Evolutionary conservation across 1,284 basidiomycete species (phyloP), one percentile per base, ranked within the genome.

Genomic region (Puccinia hordei): DNA sequence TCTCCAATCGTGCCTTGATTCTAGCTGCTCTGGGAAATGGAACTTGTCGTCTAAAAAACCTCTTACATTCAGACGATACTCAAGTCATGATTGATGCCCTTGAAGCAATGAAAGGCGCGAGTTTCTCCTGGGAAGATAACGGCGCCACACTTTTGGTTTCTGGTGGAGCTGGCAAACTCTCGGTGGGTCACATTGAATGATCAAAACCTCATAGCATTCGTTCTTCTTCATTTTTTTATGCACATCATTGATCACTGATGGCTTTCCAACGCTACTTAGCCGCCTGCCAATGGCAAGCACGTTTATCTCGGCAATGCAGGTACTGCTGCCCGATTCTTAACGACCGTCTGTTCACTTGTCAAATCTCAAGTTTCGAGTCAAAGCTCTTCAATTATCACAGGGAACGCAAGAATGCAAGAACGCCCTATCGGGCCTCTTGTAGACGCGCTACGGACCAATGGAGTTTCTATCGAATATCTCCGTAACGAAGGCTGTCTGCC

Each of bases 371-470:
- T 87, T 84, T 85, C 33, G 82, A 87, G 1, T 87, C 88, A 35
- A 85, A 87, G 19, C 81, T 84, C 24, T 82, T 81, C 75, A 82
- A 87, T 87, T 57, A 95, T 94, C 1, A 87, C 92, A 84, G 97
- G 97, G 73, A 99, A 99, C 84, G 93, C 94, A 0, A 91, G 96
- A 75, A 99, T 99, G 97, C 98, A 98, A 87, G 93, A 99, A 86
- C 92, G 97, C 38, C 90, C 89, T 12, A 96, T 98, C 82, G 96
- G 94, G 0, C 93, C 96, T 8, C 89, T 99, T n/a, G 96, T 99
- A 81, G 92, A 94, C 72, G 95, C 97, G 0, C 90, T 99, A 19
- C 88, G 89, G 59, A 89, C 90, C 24, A 98, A 98, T 84, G 93
- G 95, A 30, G 91, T 90, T 82, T 85, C 88, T 41, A 91, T 99